Base-by-base conservation (phyloP, 352 stramenopile species). In the Pythium utonaiense region DNA sequence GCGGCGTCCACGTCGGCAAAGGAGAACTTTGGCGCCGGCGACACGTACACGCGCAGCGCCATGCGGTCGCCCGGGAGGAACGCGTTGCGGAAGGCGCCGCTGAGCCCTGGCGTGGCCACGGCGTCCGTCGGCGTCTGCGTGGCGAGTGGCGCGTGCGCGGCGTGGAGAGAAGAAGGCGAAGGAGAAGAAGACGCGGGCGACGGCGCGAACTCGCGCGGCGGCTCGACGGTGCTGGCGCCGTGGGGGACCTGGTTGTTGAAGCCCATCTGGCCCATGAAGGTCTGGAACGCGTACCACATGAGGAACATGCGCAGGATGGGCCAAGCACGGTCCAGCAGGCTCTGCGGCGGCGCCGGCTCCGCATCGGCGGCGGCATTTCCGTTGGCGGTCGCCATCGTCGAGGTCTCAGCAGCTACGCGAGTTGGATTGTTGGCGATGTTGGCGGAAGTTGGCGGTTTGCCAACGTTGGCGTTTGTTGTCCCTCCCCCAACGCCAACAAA, bases 231-330 rank as follows among this genome's bases (percentile, higher is more conserved):
- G 19, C 28, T n/a, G 13, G 30, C 24, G 47, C 41, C 14, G 42
- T 8, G 10, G 36, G 51, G n/a, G 1, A 63, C 47, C 41, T 68
- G 61, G 53, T 58, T 62, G n/a, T 53, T 44, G 30, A 68, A 63
- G 49, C 61, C 54, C 21, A 88, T 67, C 33, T 73, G 64, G 47
- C 67, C 70, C 54, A 81, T 75, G 48, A 78, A 74, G 38, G 75
- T 70, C 48, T 88, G 78, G 57, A 95, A 79, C 33, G 80, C 71
- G 73, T 95, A 95, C 78, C 84, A 95, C 58, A 93, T 78, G 60
- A 83, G 70, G n/a, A 91, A 42, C 67, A 92, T 83, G 63, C 81
- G 85, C 30, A 90, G 42, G 58, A 89, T 68, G 34, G 83, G 80
- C 70, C 79, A 86, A 53, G 86, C 12, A 41, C 78, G 77, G 47